Conservation (phyloP, 2,329 filamentous ascomycete species). For the Nigrospora sphaerica region DNA sequence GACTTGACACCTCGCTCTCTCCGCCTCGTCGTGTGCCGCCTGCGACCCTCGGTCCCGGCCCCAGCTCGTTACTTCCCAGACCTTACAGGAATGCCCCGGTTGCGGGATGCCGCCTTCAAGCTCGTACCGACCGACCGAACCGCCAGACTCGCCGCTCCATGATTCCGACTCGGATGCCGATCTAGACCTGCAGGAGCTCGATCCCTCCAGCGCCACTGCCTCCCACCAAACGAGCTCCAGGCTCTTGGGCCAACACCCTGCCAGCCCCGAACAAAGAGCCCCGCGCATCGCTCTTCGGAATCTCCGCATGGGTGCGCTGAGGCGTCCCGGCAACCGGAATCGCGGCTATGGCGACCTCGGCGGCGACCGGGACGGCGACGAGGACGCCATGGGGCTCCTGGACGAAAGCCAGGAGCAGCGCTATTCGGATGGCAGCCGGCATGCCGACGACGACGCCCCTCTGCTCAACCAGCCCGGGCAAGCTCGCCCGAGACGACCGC, state of each 20-base stretch:
- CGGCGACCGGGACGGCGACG: constrained; percentile 47
- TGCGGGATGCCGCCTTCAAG: constrained; percentile 50
- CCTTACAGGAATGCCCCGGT: constrained; percentile 22
- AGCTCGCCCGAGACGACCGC: constrained; percentile 25
- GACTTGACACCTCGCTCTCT: too few relatives aligned
- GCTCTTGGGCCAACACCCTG: constrained; percentile 40
- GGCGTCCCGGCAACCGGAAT: constrained; percentile 46
- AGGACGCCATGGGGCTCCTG: constrained; percentile 62
- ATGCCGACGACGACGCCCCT: constrained; percentile 66
- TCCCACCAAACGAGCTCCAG: constrained; percentile 27
- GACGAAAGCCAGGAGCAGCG: constrained; percentile 49
- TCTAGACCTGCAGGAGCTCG: constrained; percentile 73
- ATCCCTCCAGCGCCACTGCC: constrained; percentile 41
- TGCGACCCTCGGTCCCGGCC: too few relatives aligned
- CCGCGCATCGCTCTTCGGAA: constrained; percentile 64
- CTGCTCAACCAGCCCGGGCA: constrained; percentile 47
- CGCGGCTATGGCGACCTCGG: constrained; percentile 56
- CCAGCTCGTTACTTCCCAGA: background rate
- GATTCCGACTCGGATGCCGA: constrained; percentile 76
- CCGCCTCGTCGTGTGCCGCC: too few relatives aligned
- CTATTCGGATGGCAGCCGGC: constrained; percentile 53
- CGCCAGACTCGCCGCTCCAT: constrained; percentile 56
- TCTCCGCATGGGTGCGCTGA: constrained; percentile 58
- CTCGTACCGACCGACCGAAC: constrained; percentile 46
- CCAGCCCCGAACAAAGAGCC: constrained; percentile 37